These are phyloP conservation scores for Mayamaea pseudoterrestris DNA, from an alignment of 108 stramenopile genomes.

Conservation along the genomic window DNA sequence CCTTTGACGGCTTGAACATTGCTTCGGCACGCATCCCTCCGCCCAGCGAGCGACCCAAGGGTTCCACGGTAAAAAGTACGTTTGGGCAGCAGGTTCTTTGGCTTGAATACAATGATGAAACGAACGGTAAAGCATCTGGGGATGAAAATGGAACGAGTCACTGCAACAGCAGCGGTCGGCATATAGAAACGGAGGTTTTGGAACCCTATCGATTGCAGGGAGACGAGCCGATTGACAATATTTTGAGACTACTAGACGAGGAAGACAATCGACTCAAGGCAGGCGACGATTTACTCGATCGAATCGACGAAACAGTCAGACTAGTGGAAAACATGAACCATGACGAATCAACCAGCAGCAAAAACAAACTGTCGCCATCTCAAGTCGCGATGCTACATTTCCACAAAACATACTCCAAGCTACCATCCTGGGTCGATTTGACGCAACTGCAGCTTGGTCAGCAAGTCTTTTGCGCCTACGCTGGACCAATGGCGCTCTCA, in stretches of 20 bases:
- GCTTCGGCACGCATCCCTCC: no score
- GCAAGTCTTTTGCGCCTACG: conserved; percentile 56
- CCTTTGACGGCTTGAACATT: no score
- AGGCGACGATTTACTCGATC: conserved; percentile 52
- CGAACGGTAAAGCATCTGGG: no score
- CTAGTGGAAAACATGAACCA: no score
- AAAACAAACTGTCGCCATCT: background rate
- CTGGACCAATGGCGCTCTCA: conserved; percentile 34
- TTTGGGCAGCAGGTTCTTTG: no score
- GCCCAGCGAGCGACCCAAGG: no score
- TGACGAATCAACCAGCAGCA: background rate
- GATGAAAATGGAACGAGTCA: no score
- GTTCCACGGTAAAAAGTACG: no score
- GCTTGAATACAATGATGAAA: no score
- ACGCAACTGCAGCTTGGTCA: conserved; percentile 63
- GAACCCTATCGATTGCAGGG: conserved; percentile 59
- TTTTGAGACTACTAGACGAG: conserved; percentile 26
- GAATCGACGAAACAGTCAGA: no score
- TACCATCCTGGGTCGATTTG: conserved; percentile 61
- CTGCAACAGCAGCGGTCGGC: no score
- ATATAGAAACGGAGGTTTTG: conserved; percentile 32
- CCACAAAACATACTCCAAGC: conserved; percentile 12
- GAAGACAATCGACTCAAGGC: conserved; percentile 12
- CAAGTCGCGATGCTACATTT: conserved; percentile 13
- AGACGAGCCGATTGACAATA: conserved; percentile 45